Evolutionary conservation across 2,329 filamentous ascomycete species (phyloP).

Genomic region (Xylaria sp.): DNA sequence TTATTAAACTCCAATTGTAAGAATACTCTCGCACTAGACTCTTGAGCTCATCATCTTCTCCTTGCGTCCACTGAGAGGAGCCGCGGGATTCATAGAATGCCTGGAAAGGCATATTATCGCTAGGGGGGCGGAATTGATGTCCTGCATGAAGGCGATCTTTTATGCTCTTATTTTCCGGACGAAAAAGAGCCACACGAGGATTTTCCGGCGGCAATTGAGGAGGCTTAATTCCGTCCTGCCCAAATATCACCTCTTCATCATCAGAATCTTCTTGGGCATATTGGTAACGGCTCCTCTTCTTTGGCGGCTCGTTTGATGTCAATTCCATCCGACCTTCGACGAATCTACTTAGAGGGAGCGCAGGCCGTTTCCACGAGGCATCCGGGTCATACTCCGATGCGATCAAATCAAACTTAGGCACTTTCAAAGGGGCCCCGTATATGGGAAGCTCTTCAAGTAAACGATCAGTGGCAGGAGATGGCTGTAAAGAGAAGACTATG

Average conservation of each 20-base stretch:
- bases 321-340: constrained; percentile 81
- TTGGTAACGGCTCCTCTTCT: constrained; percentile 81
- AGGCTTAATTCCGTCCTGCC: constrained; percentile 36
- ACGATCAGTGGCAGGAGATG: constrained; percentile 75
- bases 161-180: constrained; percentile 85
- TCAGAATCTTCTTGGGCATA: constrained; percentile 74
- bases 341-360: constrained; percentile 85
- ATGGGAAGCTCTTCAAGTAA: constrained; percentile 81
- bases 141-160: constrained; percentile 88
- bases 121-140: constrained; percentile 91
- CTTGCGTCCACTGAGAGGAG: constrained; percentile 88
- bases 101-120: constrained; percentile 88
- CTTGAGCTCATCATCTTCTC: constrained; percentile 89
- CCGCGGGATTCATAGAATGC: constrained; percentile 87
- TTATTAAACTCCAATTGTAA: constrained; percentile 97
- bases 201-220: constrained; percentile 68
- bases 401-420: constrained; percentile 62
- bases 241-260: constrained; percentile 46
- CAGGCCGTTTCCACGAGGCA: constrained; percentile 74
- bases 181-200: constrained; percentile 83
- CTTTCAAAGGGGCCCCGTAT: constrained; percentile 69
- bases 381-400: constrained; percentile 69
- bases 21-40: constrained; percentile 87
- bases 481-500: constrained; percentile 77
- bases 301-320: constrained; percentile 66